Base-by-base conservation (phyloP, 257 asterid species). In the Avicennia marina region DNA sequence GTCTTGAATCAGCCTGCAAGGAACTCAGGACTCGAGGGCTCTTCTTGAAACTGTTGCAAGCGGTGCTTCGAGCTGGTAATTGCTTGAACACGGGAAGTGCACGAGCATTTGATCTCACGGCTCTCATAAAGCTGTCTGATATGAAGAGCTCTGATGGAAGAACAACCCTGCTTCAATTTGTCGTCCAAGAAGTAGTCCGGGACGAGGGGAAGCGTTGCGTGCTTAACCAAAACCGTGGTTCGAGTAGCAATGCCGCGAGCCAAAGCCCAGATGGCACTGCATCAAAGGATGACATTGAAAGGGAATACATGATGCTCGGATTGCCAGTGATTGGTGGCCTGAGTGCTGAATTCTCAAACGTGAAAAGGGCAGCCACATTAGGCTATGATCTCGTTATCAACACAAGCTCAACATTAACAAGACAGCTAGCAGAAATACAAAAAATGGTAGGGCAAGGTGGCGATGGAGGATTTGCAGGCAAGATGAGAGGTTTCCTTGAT, bases 201-300 rank as follows among this genome's bases (percentile, higher is more conserved):
- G 90, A 94, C 20, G 98, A 90, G 65, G 98, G 98, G 9, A 90
- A 85, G 69, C 94, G 96, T 0, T 75, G 82, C 2, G 83, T 81
- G 5, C 46, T 75, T 10, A 85, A 65, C 47, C 64, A 67, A 5
- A 76, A 78, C 24, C 78, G 77, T 6, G 74, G 73, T 20, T 34
- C 77, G 68, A 87, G 31, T 17, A 13, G 65, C 16, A 62, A 18
- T 31, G 69, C 68, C 18, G 39, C 20, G n/a, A n/a, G n/a, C n/a
- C n/a, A n/a, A n/a, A n/a, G 2, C 16, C 54, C 61, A 1, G 79
- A 69, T 15, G 65, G 25, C 24, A 16, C 63, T 1, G 42, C 7
- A 0, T 66, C 81, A 8, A 77, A 71, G 60, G 81, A 76, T 7
- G 96, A 90, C 2, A 64, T 70, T 9, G 95, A 90, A 57, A 81